Conservation (phyloP, 2,329 filamentous ascomycete genomes). For the Phyllosticta citribraziliensis region DNA sequence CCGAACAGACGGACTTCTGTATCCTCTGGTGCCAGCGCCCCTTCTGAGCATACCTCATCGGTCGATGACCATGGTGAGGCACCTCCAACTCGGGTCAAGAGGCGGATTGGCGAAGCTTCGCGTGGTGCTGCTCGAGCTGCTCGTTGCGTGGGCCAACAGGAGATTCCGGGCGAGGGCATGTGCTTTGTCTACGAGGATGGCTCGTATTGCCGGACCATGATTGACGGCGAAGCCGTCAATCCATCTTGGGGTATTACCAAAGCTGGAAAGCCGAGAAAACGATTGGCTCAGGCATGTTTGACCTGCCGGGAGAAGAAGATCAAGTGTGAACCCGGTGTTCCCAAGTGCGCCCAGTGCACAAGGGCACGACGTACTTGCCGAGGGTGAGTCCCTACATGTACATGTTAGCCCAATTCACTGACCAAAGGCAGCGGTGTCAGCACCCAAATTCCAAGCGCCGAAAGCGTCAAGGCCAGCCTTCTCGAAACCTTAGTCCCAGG, state of each 20-base stretch:
- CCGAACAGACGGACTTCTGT: conserved; percentile 22
- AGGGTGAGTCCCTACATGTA: conserved; percentile 35
- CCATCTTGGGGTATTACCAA: conserved; percentile 91
- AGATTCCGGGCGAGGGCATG: conserved; percentile 66
- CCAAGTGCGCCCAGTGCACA: conserved; percentile 82
- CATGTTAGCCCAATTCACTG: neutral
- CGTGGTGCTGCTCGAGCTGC: conserved; percentile 24
- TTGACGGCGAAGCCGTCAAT: conserved; percentile 80
- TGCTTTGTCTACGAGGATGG: conserved; percentile 85
- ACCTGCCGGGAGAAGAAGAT: conserved; percentile 96
- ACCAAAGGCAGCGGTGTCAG: conserved; percentile 3
- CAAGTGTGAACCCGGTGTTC: conserved; percentile 83
- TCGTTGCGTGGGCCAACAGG: conserved; percentile 31
- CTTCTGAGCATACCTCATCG: conserved; percentile 17
- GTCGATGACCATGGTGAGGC: conserved; percentile 24
- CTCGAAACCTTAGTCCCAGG: neutral
- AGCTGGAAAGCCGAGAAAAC: conserved; percentile 84
- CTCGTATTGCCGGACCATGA: conserved; percentile 69
- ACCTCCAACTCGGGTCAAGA: conserved; percentile 19
- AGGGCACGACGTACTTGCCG: conserved; percentile 81
- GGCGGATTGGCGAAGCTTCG: conserved; percentile 24
- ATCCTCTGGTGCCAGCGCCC: conserved; percentile 15
- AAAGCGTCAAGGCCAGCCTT: conserved; percentile 1
- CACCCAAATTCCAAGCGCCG: conserved; percentile 3
- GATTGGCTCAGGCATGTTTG: conserved; percentile 83